These are phyloP conservation scores for Prunus yedoensis DNA, from an alignment of 331 rosid genomes.

Conservation along the genomic window DNA sequence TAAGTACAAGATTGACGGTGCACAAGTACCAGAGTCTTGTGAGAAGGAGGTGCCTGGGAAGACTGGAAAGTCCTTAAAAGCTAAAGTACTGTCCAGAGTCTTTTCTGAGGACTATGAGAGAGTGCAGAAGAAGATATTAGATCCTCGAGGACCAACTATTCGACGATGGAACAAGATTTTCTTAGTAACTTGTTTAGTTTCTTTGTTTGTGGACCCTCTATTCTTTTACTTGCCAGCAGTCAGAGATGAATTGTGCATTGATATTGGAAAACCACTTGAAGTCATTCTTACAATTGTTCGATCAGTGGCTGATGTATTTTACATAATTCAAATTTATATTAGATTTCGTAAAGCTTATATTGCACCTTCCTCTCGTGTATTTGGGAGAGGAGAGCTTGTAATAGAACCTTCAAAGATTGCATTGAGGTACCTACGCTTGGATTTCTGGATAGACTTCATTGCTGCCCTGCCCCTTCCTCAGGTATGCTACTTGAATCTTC, in stretches of 20 bases:
- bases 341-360: slow-evolving; percentile 73
- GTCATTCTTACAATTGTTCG: slow-evolving; percentile 64
- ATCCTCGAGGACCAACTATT: slow-evolving; percentile 67
- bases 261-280: slow-evolving; percentile 58
- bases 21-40: slow-evolving; percentile 42
- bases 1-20: slow-evolving; percentile 67
- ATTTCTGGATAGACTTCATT: slow-evolving; percentile 65
- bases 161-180: slow-evolving; percentile 77
- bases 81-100: slow-evolving; percentile 72
- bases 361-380: slow-evolving; percentile 86
- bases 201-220: slow-evolving; percentile 85
- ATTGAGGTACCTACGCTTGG: slow-evolving; percentile 51
- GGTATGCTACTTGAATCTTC: slow-evolving; percentile 29
- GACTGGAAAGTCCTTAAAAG: slow-evolving; percentile 52
- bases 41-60: slow-evolving; percentile 39
- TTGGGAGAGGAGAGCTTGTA: slow-evolving; percentile 95
- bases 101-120: slow-evolving; percentile 86
- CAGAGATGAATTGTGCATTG: slow-evolving; percentile 57
- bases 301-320: slow-evolving; percentile 67
- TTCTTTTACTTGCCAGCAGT: slow-evolving; percentile 82
- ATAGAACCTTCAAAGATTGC: slow-evolving; percentile 70
- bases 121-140: slow-evolving; percentile 64
- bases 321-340: slow-evolving; percentile 63
- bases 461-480: slow-evolving; percentile 96
- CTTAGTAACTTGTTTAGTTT: slow-evolving; percentile 67